Base-by-base conservation (phyloP, 306 rosid genomes). In the Quercus suber region DNA sequence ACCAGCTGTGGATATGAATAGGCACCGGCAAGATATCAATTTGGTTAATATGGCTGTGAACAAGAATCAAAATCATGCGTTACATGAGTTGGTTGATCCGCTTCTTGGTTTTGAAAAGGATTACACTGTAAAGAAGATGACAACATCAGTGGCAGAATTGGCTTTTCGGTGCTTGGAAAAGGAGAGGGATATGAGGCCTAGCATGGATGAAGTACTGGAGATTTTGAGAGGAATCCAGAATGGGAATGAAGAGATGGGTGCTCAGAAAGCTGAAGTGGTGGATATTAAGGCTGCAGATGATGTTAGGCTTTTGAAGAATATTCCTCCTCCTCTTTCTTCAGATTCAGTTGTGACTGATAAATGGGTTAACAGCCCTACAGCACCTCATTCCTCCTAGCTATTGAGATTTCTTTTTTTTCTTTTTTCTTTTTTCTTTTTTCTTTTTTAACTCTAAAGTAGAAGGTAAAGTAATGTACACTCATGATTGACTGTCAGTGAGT, bases 161-260 rank as follows among this genome's bases (percentile, higher is more conserved):
- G 99, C 94, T 5, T 91, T 95, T 75, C 90, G 89, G 59, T 95
- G 99, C 75, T 78, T 95, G 84, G 98, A 95, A 83, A 94, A 84
- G 70, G 90, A 92, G 73, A 89, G 81, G 81, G 96, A 95, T 1
- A 71, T 89, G 92, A 90, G 99, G 79, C 99, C 99, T 1, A 57
- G 92, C 65, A 95, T 95, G 98, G 85, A 86, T 6, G 99, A 95
- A 84, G 97, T 90, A 69, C 18, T 90, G 55, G 79, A 82, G 59
- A 77, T 58, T 49, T 83, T 95, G 79, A 89, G 64, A 82, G 90
- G 78, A 71, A 90, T 95, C 74, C 63, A 88, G 86, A 85, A 81
- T 41, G 45, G 45, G 45, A 41, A 41, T 5, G 86, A 84, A 71
- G 86, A 85, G 21, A 56, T 43, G 6, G 83, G 65, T 25, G 20